These are phyloP conservation scores for Poteriospumella lacustris DNA, from an alignment of 108 stramenopile genomes.

Conservation along the genomic window DNA sequence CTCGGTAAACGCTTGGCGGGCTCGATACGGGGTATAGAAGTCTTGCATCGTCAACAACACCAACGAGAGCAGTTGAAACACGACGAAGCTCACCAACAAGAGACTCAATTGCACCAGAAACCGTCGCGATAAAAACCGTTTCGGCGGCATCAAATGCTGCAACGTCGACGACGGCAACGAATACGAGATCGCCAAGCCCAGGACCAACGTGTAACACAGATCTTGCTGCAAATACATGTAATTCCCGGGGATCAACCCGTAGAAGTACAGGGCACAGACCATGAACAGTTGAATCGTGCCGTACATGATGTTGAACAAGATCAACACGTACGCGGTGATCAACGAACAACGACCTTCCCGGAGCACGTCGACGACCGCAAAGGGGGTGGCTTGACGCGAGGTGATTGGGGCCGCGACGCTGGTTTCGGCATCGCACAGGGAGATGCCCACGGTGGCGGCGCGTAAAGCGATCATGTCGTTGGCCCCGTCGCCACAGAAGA, in stretches of 20 bases:
- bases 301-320: conserved; percentile 21
- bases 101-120: not conserved
- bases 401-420: conserved; percentile 29
- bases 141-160: not conserved
- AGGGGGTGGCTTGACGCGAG: not conserved
- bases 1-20: no score
- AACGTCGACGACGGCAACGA: not conserved
- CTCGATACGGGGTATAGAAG: conserved; percentile 1
- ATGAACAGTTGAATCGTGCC: conserved; percentile 11
- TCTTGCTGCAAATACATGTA: conserved; percentile 22
- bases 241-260: not conserved
- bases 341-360: conserved; percentile 20
- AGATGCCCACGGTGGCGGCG: conserved; percentile 3
- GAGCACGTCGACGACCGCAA: not conserved
- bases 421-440: conserved; percentile 20
- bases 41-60: not conserved
- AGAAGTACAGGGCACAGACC: not conserved
- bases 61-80: conserved; percentile 7
- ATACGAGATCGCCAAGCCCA: not conserved
- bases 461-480: conserved; percentile 24
- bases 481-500: conserved; percentile 28
- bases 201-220: not conserved
- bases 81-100: not conserved
- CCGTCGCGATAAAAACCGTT: not conserved
- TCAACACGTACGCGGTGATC: conserved; percentile 13